Base-by-base conservation (phyloP, 2,329 filamentous ascomycete species). In the Ceratocystis albifundus region DNA sequence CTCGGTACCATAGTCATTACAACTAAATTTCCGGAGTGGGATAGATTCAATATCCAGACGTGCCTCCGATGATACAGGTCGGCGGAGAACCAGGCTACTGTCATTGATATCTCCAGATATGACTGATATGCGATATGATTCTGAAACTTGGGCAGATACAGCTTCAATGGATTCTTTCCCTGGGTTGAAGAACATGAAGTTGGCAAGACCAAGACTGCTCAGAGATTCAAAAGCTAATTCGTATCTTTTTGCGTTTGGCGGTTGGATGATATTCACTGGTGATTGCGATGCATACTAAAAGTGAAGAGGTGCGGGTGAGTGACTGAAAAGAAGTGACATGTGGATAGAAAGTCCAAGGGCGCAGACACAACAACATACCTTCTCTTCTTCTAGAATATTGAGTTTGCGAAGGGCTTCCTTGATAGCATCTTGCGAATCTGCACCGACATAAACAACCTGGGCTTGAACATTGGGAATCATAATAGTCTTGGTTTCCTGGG, bases 381-480 rank as follows among this genome's bases (percentile, higher is more conserved):
- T 65, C 15, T 20, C 50, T 36, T 55, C 20, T 15, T 59, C 44
- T n/a, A 65, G 50, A 6, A 15, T 2, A 46, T 44, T 44, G 8
- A 65, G 50, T 20, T 44, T 61, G 15, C 45, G 36, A 41, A 61
- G 25, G 25, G 25, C 64, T 20, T 32, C 17, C n/a, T 48, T 25
- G 7, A 65, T 25, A n/a, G 30, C 64, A 48, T 25, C 30, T 12
- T 61, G 22, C 12, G 48, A 64, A 17, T 66, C 25, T 15, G 46
- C 61, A 25, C 59, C 61, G 22, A 66, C 32, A 30, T 55, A 55
- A 8, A 66, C 32, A 45, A 59, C 41, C n/a, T 59, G 59, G 6
- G 25, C 22, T 6, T 15, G 41, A 3, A 25, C 65, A 59, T 66
- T 48, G n/a, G 62, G 36, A 30, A 36, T 25, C 30, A 66, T 30